Evolutionary conservation across 495 filamentous ascomycete species (phyloP).

Genomic region (Letharia lupina): DNA sequence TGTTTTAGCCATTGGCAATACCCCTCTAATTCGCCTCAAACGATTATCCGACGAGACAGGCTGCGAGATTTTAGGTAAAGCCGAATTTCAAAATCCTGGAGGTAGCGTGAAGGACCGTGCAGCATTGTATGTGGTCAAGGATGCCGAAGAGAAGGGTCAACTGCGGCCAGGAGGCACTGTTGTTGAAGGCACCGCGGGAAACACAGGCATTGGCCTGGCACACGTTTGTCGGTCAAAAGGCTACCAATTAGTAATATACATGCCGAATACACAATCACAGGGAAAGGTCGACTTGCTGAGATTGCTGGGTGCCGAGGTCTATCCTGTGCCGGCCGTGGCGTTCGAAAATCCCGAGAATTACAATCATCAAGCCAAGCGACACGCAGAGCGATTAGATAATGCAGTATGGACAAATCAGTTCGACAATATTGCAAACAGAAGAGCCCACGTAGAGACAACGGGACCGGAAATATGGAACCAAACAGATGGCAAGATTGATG

Average conservation of each 20-base stretch:
- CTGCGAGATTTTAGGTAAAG: constrained; percentile 91
- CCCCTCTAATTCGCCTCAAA: constrained; percentile 85
- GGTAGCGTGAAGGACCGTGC: constrained; percentile 96
- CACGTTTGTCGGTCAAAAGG: constrained; percentile 92
- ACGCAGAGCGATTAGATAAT: constrained; percentile 77
- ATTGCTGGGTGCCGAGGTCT: constrained; percentile 90
- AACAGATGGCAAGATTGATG: constrained; percentile 77
- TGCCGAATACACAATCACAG: constrained; percentile 97
- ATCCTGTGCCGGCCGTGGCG: constrained; percentile 94
- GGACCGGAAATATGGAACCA: constrained; percentile 97
- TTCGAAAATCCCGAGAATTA: constrained; percentile 95
- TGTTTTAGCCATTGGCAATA: constrained; percentile 83
- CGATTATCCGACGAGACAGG: constrained; percentile 82
- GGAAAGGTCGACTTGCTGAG: constrained; percentile 93
- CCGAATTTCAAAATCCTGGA: constrained; percentile 97
- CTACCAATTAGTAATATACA: constrained; percentile 95
- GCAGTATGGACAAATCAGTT: constrained; percentile 99
- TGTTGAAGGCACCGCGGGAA: constrained; percentile 92
- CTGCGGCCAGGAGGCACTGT: constrained; percentile 83
- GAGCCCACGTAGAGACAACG: constrained; percentile 92
- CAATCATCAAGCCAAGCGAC: constrained; percentile 87
- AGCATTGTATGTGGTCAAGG: constrained; percentile 84
- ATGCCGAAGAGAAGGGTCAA: constrained; percentile 82
- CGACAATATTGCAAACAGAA: constrained; percentile 89
- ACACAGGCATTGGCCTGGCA: constrained; percentile 94